Conservation (phyloP, 345 rosid species). For the Lepidium didymum region DNA sequence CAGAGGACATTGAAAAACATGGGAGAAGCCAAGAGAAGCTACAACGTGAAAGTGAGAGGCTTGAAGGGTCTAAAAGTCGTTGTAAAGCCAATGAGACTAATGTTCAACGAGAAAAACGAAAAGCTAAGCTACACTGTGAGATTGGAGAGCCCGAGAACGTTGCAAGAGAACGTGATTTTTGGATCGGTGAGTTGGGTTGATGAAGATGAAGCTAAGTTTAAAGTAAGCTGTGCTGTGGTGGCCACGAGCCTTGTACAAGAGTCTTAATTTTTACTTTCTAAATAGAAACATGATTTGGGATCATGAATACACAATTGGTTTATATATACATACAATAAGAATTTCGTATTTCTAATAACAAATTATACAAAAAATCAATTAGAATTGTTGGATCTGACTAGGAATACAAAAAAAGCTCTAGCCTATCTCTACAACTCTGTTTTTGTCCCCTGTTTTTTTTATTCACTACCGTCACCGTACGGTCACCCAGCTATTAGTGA, state of each 20-base stretch:
- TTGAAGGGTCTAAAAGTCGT: conserved; percentile 41
- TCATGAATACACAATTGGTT: not conserved
- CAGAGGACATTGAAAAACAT: conserved; percentile 45
- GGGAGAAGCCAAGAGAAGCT: conserved; percentile 34
- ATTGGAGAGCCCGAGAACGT: conserved; percentile 38
- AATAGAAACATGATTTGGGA: not conserved
- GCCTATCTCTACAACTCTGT: conserved; percentile 8
- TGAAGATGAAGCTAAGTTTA: conserved; percentile 17
- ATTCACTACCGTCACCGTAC: conserved; percentile 23
- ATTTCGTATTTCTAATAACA: not conserved
- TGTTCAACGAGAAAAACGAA: conserved; percentile 39
- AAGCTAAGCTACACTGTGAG: conserved; percentile 42
- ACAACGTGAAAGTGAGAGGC: conserved; percentile 36
- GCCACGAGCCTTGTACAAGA: conserved; percentile 29
- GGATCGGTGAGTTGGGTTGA: conserved; percentile 55
- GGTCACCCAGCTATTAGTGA: conserved; percentile 33
- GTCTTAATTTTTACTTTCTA: not conserved
- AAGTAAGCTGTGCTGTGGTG: conserved; percentile 20
- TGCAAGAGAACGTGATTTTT: conserved; percentile 34
- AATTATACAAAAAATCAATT: conserved; percentile 7
- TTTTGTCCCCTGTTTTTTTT: conserved; percentile 5
- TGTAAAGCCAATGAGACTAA: conserved; percentile 50
- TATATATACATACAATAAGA: not conserved
- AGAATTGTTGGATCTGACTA: conserved; percentile 22
- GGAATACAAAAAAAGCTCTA: not conserved